phyloP scores from a whole-genome alignment of 2,329 filamentous ascomycete genomes.

The Pyricularia pennisetigena region DNA sequence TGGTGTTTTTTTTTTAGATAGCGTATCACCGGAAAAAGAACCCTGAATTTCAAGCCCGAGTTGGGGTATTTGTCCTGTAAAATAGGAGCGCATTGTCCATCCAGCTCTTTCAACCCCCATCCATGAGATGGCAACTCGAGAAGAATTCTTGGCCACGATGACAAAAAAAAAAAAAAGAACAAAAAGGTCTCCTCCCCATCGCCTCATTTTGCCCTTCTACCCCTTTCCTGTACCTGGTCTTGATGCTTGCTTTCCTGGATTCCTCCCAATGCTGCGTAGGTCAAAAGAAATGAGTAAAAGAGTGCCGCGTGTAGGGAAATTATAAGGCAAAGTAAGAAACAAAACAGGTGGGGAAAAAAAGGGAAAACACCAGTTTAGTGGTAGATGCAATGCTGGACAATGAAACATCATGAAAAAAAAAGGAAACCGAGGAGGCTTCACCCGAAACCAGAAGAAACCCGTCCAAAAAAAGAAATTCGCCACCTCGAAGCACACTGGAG shows the following conservation, averaged over 20 bases:
- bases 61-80: background rate
- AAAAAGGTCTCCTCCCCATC: background rate
- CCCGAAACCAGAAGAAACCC: background rate
- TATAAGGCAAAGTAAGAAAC: background rate
- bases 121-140: background rate
- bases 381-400: background rate
- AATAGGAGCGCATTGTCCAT: background rate
- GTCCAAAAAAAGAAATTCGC: too few species aligned
- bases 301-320: background rate
- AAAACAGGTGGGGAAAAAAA: background rate
- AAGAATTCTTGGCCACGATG: too few species aligned
- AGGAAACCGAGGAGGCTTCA: background rate
- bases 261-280: background rate
- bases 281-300: background rate
- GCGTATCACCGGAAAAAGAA: background rate
- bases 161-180: background rate
- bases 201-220: background rate
- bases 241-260: background rate
- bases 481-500: background rate
- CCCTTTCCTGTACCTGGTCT: background rate
- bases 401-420: background rate
- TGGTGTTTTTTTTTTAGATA: background rate
- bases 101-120: background rate
- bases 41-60: background rate
- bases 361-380: background rate